phyloP scores from a whole-genome alignment of 768 basidiomycete genomes.

The Favolaschia claudopus region DNA sequence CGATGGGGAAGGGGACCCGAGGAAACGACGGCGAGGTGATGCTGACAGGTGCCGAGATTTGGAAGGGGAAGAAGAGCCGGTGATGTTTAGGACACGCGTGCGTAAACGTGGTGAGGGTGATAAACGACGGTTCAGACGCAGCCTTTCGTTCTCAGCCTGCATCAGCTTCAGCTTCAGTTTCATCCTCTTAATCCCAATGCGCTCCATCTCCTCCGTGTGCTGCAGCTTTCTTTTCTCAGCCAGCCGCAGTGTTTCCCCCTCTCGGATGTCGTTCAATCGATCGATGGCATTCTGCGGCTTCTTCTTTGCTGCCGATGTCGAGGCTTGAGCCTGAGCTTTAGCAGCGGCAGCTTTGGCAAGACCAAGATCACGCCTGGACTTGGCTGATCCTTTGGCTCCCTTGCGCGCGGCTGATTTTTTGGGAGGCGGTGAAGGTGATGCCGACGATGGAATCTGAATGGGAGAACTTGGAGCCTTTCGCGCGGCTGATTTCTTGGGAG shows the following conservation, averaged over 20 bases:
- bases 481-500: no score
- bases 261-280: not conserved
- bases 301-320: not conserved
- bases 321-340: no score
- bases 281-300: not conserved
- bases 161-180: constrained; percentile 1
- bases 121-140: not conserved
- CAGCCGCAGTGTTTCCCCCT: not conserved
- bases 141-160: not conserved
- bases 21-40: not conserved
- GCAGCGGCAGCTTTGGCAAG: not conserved
- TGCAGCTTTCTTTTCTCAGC: not conserved
- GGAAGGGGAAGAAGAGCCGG: not conserved
- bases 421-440: no score
- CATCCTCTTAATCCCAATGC: constrained; percentile 1
- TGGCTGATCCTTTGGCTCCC: no score
- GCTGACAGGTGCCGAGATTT: not conserved
- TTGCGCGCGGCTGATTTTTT: no score
- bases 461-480: no score
- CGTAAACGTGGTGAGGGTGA: not conserved
- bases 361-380: not conserved
- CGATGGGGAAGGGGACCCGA: not conserved
- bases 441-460: no score
- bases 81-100: not conserved
- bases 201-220: constrained; percentile 12